Percentiles rank a stretch among this genome's conserved stretches.
These are phyloP conservation scores for Cladobotryum mycophilum DNA, from an alignment of 2,329 filamentous ascomycete species.

Conservation along the genomic window DNA sequence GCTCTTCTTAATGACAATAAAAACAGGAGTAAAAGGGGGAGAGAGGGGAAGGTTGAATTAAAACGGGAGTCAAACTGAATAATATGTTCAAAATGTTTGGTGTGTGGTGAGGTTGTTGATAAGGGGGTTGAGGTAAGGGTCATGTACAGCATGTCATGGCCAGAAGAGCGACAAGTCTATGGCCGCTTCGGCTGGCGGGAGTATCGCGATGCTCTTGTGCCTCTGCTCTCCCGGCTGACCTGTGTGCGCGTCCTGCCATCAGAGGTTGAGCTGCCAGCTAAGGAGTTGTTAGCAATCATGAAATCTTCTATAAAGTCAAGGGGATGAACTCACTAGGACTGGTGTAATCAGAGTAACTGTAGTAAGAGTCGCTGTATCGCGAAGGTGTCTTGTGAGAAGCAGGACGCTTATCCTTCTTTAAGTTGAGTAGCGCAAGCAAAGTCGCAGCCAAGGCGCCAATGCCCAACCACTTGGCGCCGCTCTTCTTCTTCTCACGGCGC, in stretches of 20 bases:
- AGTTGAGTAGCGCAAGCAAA: constrained; percentile 47
- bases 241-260: constrained; percentile 35
- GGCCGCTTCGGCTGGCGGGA: constrained; percentile 20
- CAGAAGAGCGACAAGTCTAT: constrained; percentile 11
- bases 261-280: constrained; percentile 41
- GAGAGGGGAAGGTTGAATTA: neutral
- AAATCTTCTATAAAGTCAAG: neutral
- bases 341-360: constrained; percentile 44
- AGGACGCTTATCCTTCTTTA: constrained; percentile 45
- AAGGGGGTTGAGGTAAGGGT: neutral
- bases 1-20: neutral
- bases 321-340: constrained; percentile 43
- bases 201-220: constrained; percentile 28
- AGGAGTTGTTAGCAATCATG: constrained; percentile 16
- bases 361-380: constrained; percentile 48
- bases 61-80: neutral
- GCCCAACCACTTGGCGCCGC: constrained; percentile 47
- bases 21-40: neutral
- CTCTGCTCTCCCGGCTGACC: constrained; percentile 27
- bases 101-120: constrained; percentile 1
- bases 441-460: constrained; percentile 46
- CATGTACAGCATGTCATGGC: constrained; percentile 12
- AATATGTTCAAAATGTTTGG: constrained; percentile 1
- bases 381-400: constrained; percentile 32
- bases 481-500: constrained; percentile 45